Base-by-base conservation (phyloP, 352 stramenopile genomes). In the Phytophthora fragariae region DNA sequence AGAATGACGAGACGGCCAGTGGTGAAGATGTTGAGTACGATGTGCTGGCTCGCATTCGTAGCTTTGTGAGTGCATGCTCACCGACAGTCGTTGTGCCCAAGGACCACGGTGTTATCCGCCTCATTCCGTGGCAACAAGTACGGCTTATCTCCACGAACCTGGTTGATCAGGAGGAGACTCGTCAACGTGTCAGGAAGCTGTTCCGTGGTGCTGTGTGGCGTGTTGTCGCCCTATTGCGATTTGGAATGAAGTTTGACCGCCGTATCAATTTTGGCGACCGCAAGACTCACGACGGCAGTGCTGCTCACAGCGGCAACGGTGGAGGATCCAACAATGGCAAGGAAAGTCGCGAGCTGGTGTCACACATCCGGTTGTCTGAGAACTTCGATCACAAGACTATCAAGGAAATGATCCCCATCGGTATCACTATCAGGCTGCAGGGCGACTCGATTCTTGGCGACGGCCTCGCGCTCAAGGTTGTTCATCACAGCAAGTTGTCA, bases 311-410 rank as follows among this genome's bases (percentile, higher is more conserved):
- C 17, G 64, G 66, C 11, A 70, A 54, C 44, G 39, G 47, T 15
- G 64, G 56, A 11, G 57, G 60, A 1, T 68, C 62, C 15, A n/a
- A 24, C 1, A 58, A 79, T 63, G 64, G 70, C 4, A 75, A 69
- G 19, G 60, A 86, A 6, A 78, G 85, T 35, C 82, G 89, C 14
- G 70, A 80, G 29, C 70, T 89, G 15, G 83, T 91, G 0, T 92
- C 89, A 27, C 88, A 94, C 58, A 97, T 97, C 50, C 86, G 86
- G 1, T 63, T 97, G 31, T 97, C 89, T 2, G 89, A 97, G 70
- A 95, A 97, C 64, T 97, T 97, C 67, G 89, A 97, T 62, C 90
- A 97, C 84, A 92, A 94, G 69, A 93, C 87, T 8, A 97, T 97
- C 70, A 97, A 97, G 62, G 89, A 93, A 57, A 94, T 97, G 86